Conservation (phyloP, 495 filamentous ascomycete species). For the Talaromyces borbonicus region DNA sequence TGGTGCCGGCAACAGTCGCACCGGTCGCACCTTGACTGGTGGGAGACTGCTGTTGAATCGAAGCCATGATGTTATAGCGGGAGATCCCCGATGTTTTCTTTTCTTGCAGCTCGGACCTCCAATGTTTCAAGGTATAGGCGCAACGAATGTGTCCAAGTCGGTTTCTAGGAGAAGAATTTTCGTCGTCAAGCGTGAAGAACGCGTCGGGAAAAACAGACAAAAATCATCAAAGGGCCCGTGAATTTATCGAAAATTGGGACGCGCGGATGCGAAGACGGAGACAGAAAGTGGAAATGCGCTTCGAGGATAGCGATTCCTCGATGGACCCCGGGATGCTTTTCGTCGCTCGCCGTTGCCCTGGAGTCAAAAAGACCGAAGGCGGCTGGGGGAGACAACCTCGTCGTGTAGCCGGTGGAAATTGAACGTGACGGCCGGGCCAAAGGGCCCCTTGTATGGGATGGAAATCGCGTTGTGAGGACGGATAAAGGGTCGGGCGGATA, state of each 20-base stretch:
- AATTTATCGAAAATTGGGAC: slow-evolving; percentile 11
- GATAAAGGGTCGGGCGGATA: slow-evolving; percentile 28
- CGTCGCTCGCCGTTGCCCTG: too few species aligned
- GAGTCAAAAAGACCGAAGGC: slow-evolving; percentile 17
- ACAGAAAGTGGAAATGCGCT: slow-evolving; percentile 3
- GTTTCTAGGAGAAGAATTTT: slow-evolving; percentile 4
- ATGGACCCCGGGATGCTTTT: too few species aligned
- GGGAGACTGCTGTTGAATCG: slow-evolving; percentile 58
- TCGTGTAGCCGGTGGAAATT: background rate
- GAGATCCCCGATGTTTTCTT: background rate
- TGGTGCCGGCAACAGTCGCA: slow-evolving; percentile 42
- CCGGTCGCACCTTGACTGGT: slow-evolving; percentile 14
- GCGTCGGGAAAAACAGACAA: background rate
- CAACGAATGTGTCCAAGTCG: too few species aligned
- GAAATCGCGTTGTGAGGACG: slow-evolving; percentile 23
- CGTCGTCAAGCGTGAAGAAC: background rate
- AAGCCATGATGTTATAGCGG: slow-evolving; percentile 48
- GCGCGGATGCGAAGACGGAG: slow-evolving; percentile 14
- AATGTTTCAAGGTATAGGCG: too few species aligned
- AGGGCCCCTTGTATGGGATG: slow-evolving; percentile 19
- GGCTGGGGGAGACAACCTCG: slow-evolving; percentile 8
- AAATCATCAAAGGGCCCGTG: slow-evolving; percentile 4
- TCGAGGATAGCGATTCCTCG: background rate
- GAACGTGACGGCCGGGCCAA: slow-evolving; percentile 6
- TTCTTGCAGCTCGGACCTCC: background rate